Evolutionary conservation across 768 basidiomycete genomes (phyloP).

Genomic region (Podaxis pistillaris): DNA sequence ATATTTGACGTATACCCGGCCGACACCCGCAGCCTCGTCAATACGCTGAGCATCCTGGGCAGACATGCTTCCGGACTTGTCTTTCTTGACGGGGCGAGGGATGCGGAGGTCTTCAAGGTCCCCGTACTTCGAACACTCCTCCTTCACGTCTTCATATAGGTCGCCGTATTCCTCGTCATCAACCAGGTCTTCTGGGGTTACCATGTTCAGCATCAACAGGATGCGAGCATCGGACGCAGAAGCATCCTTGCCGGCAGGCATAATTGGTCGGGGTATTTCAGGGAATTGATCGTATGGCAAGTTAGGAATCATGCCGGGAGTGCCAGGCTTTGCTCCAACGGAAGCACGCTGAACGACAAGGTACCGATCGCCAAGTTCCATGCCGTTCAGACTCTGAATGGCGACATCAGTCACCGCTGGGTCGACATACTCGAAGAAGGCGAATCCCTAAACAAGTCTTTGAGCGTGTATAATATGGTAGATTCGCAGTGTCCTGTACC

Average conservation of each 20-base stretch:
- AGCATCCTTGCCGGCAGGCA: slow-evolving; percentile 71
- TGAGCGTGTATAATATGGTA: background rate
- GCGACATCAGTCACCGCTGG: slow-evolving; percentile 87
- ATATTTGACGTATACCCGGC: slow-evolving; percentile 95
- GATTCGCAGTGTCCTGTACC: slow-evolving; percentile 38
- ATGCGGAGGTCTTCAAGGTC: slow-evolving; percentile 82
- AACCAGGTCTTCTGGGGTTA: slow-evolving; percentile 85
- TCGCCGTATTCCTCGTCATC: slow-evolving; percentile 94
- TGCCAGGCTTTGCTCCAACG: slow-evolving; percentile 82
- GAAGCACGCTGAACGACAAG: slow-evolving; percentile 97
- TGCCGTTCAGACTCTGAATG: slow-evolving; percentile 93
- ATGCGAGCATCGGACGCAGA: slow-evolving; percentile 69
- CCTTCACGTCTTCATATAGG: slow-evolving; percentile 90
- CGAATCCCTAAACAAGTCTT: slow-evolving; percentile 73
- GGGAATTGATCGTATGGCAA: slow-evolving; percentile 80
- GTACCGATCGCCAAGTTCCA: slow-evolving; percentile 95
- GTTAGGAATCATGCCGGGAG: slow-evolving; percentile 60
- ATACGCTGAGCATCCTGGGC: slow-evolving; percentile 65
- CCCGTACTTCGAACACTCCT: slow-evolving; percentile 84
- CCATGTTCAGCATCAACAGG: slow-evolving; percentile 98
- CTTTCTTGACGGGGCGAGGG: slow-evolving; percentile 85
- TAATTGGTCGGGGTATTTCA: slow-evolving; percentile 82
- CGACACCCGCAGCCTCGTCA: slow-evolving; percentile 91
- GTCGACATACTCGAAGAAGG: slow-evolving; percentile 98
- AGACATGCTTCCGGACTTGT: slow-evolving; percentile 69